These are phyloP conservation scores for Eucalyptus cloeziana DNA, from an alignment of 345 rosid species.

Conservation along the genomic window DNA sequence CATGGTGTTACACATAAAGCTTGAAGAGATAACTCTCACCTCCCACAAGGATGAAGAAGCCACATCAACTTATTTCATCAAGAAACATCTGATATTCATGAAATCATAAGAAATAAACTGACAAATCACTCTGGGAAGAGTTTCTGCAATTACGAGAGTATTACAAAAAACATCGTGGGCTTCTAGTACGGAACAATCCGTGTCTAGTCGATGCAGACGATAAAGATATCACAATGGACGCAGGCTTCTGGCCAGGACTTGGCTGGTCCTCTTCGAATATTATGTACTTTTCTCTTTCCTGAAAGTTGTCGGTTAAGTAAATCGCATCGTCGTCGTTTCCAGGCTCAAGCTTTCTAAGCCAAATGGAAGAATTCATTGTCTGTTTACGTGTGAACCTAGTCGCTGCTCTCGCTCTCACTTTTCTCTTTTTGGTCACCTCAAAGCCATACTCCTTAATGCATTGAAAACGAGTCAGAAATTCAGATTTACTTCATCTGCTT, in stretches of 20 bases:
- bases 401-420: not conserved
- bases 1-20: not conserved
- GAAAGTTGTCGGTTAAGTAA: not conserved
- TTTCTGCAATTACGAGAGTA: not conserved
- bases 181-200: not conserved
- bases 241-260: not conserved
- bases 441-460: not conserved
- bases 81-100: not conserved
- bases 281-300: not conserved
- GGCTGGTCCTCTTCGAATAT: not conserved
- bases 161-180: not conserved
- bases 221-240: not conserved
- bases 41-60: not conserved
- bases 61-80: not conserved
- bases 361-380: not conserved
- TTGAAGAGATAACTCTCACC: not conserved
- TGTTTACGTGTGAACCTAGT: not conserved
- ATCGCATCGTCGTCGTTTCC: not conserved
- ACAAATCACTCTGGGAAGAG: not conserved
- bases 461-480: not conserved
- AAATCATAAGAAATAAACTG: not conserved
- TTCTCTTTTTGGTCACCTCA: not conserved
- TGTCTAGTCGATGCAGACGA: not conserved
- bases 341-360: not conserved
- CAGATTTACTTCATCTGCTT: not conserved